These are phyloP conservation scores for Ganoderma leucocontextum DNA, from an alignment of 1,284 basidiomycete genomes.

Conservation along the genomic window DNA sequence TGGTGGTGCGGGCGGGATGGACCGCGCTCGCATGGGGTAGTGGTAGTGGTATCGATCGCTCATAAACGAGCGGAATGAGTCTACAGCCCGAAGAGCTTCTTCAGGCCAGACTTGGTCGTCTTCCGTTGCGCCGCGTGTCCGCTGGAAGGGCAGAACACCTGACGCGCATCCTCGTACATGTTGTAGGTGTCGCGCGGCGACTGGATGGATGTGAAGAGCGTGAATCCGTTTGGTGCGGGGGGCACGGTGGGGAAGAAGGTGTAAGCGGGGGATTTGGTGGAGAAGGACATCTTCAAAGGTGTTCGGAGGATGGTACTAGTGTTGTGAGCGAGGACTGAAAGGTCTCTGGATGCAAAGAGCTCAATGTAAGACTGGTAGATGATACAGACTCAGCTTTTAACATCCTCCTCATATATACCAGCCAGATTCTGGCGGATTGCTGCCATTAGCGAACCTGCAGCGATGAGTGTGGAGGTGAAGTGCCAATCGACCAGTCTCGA, in stretches of 20 bases:
- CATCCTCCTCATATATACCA: not conserved
- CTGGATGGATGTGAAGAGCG: conserved; percentile 34
- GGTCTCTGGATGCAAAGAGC: not conserved
- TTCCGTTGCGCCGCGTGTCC: conserved; percentile 27
- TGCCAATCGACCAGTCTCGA: not conserved
- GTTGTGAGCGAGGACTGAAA: not conserved
- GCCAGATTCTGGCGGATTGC: not conserved
- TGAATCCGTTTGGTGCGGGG: conserved; percentile 34
- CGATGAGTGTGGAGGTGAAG: not conserved
- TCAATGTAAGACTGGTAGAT: not conserved
- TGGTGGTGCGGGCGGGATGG: not conserved
- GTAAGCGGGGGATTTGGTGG: not conserved
- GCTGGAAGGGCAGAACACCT: conserved; percentile 26
- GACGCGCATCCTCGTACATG: conserved; percentile 20
- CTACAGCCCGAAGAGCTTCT: conserved; percentile 36
- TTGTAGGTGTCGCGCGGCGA: conserved; percentile 33
- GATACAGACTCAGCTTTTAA: not conserved
- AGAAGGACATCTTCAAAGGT: not conserved
- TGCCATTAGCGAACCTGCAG: not conserved
- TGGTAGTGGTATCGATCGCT: not conserved
- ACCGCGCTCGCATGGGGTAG: not conserved
- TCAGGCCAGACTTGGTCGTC: conserved; percentile 33
- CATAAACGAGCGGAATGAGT: not conserved
- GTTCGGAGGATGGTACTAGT: not conserved
- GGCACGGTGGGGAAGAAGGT: conserved; percentile 22